Conservation (phyloP, 768 basidiomycete genomes). For the Phylloporus scabripes region DNA sequence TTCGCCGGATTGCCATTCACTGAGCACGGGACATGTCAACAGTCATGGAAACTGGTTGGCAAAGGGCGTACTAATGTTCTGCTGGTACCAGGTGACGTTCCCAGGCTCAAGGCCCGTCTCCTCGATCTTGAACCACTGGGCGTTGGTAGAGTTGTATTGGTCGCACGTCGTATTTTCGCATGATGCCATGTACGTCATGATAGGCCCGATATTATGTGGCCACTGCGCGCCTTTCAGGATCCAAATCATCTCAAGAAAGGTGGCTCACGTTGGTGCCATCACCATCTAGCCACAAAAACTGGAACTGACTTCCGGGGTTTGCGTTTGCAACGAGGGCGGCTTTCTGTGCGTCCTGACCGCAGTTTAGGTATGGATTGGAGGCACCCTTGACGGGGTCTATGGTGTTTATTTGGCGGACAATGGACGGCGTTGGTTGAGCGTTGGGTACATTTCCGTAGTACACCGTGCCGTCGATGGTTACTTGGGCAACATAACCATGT, state of each 20-base stretch:
- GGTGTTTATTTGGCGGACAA: conserved; percentile 41
- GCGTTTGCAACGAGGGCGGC: conserved; percentile 49
- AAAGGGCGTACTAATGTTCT: conserved; percentile 43
- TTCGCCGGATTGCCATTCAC: conserved; percentile 39
- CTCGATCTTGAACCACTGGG: conserved; percentile 73
- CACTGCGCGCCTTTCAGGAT: conserved; percentile 27
- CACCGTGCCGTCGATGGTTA: conserved; percentile 39
- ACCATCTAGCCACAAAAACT: conserved; percentile 53
- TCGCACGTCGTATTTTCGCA: conserved; percentile 56
- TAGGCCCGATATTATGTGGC: conserved; percentile 59
- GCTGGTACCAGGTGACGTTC: conserved; percentile 46
- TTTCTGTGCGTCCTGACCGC: conserved; percentile 48
- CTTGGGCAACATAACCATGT: conserved; percentile 41
- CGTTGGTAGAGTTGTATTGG: conserved; percentile 50
- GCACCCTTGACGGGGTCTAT: conserved; percentile 53
- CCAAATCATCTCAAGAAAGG: not conserved
- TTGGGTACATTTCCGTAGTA: conserved; percentile 43
- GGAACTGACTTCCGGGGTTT: conserved; percentile 52
- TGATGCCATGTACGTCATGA: conserved; percentile 69
- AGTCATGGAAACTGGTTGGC: not conserved
- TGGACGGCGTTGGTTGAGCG: conserved; percentile 34
- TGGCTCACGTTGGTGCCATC: conserved; percentile 32
- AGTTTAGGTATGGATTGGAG: conserved; percentile 50
- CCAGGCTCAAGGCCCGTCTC: conserved; percentile 41
- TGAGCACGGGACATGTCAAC: conserved; percentile 10